phyloP scores from a whole-genome alignment of 2,329 filamentous ascomycete species.

The Didymella arachidicola region DNA sequence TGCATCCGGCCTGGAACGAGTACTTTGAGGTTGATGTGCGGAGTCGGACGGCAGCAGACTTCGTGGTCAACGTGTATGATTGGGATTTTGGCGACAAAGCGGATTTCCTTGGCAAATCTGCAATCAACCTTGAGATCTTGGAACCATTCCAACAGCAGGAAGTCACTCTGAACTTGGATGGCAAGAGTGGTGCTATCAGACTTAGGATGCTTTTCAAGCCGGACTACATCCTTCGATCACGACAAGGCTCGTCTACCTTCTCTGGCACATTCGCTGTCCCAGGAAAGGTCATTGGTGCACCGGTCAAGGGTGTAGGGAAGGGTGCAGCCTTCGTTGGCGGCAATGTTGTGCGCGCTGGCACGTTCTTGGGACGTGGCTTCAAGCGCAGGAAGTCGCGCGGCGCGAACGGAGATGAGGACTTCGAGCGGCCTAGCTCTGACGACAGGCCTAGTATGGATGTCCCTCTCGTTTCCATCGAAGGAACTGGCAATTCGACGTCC shows the following conservation, averaged over 20 bases:
- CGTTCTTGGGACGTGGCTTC: slow-evolving; percentile 87
- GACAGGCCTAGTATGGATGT: slow-evolving; percentile 42
- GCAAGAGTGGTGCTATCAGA: slow-evolving; percentile 84
- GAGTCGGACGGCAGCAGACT: slow-evolving; percentile 84
- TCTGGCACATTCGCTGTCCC: slow-evolving; percentile 86
- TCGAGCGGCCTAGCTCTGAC: slow-evolving; percentile 55
- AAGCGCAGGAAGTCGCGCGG: slow-evolving; percentile 71
- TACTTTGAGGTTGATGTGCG: slow-evolving; percentile 86
- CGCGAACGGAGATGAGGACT: slow-evolving; percentile 50
- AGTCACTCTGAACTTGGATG: slow-evolving; percentile 77
- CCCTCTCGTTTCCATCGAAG: slow-evolving; percentile 46
- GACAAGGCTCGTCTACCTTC: slow-evolving; percentile 93
- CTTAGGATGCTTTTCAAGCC: slow-evolving; percentile 91
- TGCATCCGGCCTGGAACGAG: slow-evolving; percentile 95
- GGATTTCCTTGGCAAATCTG: slow-evolving; percentile 81
- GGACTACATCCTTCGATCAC: slow-evolving; percentile 83
- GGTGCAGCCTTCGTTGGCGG: slow-evolving; percentile 76
- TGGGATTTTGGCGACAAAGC: slow-evolving; percentile 97
- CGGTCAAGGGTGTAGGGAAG: slow-evolving; percentile 89
- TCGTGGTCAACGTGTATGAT: slow-evolving; percentile 85
- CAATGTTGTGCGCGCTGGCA: slow-evolving; percentile 86
- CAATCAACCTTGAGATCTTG: slow-evolving; percentile 78
- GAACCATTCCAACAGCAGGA: slow-evolving; percentile 87
- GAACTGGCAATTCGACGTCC: slow-evolving; percentile 21
- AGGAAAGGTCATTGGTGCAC: slow-evolving; percentile 89